Evolutionary conservation across 495 filamentous ascomycete genomes (phyloP).

Genomic region (Aspergillus hancockii): DNA sequence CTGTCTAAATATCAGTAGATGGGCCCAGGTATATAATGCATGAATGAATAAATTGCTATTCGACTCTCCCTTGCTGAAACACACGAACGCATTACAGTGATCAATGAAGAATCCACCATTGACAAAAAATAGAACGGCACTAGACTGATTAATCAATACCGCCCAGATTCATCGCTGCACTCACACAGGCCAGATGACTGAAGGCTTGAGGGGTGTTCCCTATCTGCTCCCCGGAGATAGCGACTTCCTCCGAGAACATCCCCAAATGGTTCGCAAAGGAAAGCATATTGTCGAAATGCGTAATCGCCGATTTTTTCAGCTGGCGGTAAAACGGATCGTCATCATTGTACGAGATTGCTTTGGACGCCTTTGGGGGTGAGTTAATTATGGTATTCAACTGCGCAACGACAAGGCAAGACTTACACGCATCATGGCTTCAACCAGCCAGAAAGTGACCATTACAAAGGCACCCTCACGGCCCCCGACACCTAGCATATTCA

Average conservation of each 20-base stretch:
- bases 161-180: conserved; percentile 72
- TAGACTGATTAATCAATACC: conserved; percentile 6
- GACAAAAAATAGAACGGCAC: too few relatives aligned
- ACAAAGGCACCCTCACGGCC: conserved; percentile 74
- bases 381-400: background rate
- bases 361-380: background rate
- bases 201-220: conserved; percentile 77
- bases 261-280: conserved; percentile 70
- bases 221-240: conserved; percentile 67
- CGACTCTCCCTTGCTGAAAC: too few relatives aligned
- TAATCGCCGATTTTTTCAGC: conserved; percentile 62
- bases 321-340: conserved; percentile 52
- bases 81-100: too few relatives aligned
- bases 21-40: too few relatives aligned
- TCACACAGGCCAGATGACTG: conserved; percentile 69
- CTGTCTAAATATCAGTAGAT: too few relatives aligned
- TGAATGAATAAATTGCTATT: too few relatives aligned
- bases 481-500: conserved; percentile 61
- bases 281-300: conserved; percentile 73
- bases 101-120: background rate
- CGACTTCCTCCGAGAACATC: conserved; percentile 78
- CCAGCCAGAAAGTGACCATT: conserved; percentile 79
- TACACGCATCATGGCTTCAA: conserved; percentile 72
- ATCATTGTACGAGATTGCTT: background rate
- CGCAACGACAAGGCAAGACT: conserved; percentile 9